These are phyloP conservation scores for Rhizoctonia solani DNA, from an alignment of 1,284 basidiomycete genomes.

Conservation along the genomic window DNA sequence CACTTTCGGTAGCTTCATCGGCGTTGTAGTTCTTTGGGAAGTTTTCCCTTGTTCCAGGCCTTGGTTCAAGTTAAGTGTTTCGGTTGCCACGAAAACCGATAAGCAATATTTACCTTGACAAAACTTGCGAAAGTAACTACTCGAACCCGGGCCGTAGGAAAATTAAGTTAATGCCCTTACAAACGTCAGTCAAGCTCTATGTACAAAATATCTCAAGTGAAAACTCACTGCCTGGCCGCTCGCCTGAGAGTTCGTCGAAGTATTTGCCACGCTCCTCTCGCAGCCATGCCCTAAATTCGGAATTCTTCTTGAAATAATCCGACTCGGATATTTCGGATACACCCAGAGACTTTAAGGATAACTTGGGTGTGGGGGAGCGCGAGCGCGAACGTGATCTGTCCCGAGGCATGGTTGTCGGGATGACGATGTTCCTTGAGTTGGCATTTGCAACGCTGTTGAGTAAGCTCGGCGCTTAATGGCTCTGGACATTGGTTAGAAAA, in stretches of 20 bases:
- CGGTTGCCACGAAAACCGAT: not conserved
- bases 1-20: conserved; percentile 13
- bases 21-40: conserved; percentile 49
- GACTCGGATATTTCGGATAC: conserved; percentile 51
- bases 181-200: conserved; percentile 40
- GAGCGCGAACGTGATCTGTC: conserved; percentile 16
- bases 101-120: conserved; percentile 60
- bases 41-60: conserved; percentile 76
- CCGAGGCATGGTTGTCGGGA: conserved; percentile 18
- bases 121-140: conserved; percentile 81
- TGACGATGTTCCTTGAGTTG: too few species aligned
- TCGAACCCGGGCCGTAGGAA: not conserved
- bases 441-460: too few species aligned
- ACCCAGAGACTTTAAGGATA: not conserved
- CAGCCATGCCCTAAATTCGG: conserved; percentile 76
- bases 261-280: conserved; percentile 81
- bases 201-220: conserved; percentile 39
- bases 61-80: conserved; percentile 41
- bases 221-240: conserved; percentile 69
- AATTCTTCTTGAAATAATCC: conserved; percentile 77
- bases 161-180: conserved; percentile 42
- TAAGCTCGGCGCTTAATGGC: too few species aligned
- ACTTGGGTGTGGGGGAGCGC: conserved; percentile 23
- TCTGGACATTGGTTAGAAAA: too few species aligned
- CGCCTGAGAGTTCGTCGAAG: conserved; percentile 74